phyloP scores from a whole-genome alignment of 148 eudicot genomes.

The Spergularia bocconei region DNA sequence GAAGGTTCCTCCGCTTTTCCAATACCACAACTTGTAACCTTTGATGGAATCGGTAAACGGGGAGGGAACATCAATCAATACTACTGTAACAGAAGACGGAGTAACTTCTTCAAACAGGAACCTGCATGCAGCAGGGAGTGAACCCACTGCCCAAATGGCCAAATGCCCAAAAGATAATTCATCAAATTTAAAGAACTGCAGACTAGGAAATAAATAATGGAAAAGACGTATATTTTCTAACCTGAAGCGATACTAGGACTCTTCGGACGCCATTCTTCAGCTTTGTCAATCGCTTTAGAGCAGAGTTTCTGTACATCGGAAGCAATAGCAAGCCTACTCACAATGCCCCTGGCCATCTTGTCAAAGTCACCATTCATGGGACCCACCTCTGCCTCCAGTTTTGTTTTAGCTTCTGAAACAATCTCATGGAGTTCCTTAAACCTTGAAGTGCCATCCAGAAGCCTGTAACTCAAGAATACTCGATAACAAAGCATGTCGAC shows the following conservation, averaged over 20 bases:
- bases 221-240: slow-evolving; percentile 19
- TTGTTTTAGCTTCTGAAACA: slow-evolving; percentile 60
- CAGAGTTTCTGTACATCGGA: slow-evolving; percentile 76
- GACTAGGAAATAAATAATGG: slow-evolving; percentile 5
- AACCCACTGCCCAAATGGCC: slow-evolving; percentile 60
- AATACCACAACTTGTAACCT: slow-evolving; percentile 93
- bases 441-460: slow-evolving; percentile 68
- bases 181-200: neutral
- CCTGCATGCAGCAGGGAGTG: slow-evolving; percentile 90
- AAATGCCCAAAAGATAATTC: slow-evolving; percentile 16
- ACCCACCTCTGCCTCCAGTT: slow-evolving; percentile 80
- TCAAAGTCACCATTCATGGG: slow-evolving; percentile 63
- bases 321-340: slow-evolving; percentile 77
- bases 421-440: slow-evolving; percentile 74
- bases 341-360: slow-evolving; percentile 72
- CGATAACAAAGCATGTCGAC: slow-evolving; percentile 77
- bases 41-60: slow-evolving; percentile 39
- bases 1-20: slow-evolving; percentile 46
- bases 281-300: slow-evolving; percentile 68
- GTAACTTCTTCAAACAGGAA: slow-evolving; percentile 79
- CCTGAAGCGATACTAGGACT: slow-evolving; percentile 45
- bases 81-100: slow-evolving; percentile 62
- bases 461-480: slow-evolving; percentile 72
- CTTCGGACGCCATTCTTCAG: slow-evolving; percentile 62
- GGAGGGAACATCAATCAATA: slow-evolving; percentile 58